Conservation (phyloP, 1,139 yeast species). For the Suhomyces bokatorum region DNA sequence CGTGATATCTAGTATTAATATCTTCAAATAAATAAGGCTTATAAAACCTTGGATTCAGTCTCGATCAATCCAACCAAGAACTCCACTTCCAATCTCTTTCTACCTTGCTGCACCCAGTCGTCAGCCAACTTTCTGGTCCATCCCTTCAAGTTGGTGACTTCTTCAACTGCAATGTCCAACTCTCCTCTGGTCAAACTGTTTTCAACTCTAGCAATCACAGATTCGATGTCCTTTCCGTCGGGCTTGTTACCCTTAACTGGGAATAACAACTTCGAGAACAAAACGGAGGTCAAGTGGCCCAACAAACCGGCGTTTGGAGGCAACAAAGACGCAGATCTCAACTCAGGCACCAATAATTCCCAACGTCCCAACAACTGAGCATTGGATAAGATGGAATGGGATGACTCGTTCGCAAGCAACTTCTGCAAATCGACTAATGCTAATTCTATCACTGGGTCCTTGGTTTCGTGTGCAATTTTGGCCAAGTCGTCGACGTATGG, state of each 20-base stretch:
- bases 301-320: slow-evolving; percentile 96
- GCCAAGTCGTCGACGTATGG: slow-evolving; percentile 52
- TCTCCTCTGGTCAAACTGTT: slow-evolving; percentile 74
- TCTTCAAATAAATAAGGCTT: slow-evolving; percentile 5
- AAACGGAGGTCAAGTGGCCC: slow-evolving; percentile 80
- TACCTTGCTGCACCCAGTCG: slow-evolving; percentile 88
- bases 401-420: slow-evolving; percentile 50
- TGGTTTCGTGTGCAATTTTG: slow-evolving; percentile 40
- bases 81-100: slow-evolving; percentile 86
- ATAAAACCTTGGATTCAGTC: slow-evolving; percentile 52
- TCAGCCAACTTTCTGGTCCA: slow-evolving; percentile 89
- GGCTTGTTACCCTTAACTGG: slow-evolving; percentile 57
- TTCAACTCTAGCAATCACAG: slow-evolving; percentile 84
- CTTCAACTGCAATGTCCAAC: slow-evolving; percentile 87
- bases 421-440: slow-evolving; percentile 41
- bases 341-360: slow-evolving; percentile 78
- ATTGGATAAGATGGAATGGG: slow-evolving; percentile 58
- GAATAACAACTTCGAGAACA: slow-evolving; percentile 75
- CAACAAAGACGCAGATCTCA: slow-evolving; percentile 81
- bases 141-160: slow-evolving; percentile 85
- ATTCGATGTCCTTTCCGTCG: slow-evolving; percentile 81
- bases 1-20: background rate
- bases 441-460: slow-evolving; percentile 43
- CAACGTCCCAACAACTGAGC: slow-evolving; percentile 74
- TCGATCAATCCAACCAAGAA: slow-evolving; percentile 68